A percentile compares a stretch with the other conserved stretches of the same genome.
phyloP scores from a whole-genome alignment of 768 basidiomycete species.

The Zangia roseola region DNA sequence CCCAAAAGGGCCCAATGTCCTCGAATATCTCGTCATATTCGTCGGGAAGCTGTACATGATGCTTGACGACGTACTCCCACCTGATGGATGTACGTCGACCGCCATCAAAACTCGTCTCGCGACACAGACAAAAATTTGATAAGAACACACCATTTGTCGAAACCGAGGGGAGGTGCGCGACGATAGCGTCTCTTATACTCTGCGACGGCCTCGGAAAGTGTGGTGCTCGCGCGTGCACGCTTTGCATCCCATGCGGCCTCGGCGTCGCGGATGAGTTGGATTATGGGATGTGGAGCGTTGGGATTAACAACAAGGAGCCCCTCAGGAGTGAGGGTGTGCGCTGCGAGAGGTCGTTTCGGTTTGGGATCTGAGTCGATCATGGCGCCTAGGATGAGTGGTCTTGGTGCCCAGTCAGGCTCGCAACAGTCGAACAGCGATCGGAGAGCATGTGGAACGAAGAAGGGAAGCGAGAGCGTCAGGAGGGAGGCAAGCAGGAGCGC shows the following conservation, averaged over 20 bases:
- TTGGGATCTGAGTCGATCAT: too few relatives aligned
- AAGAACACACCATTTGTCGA: slow-evolving; percentile 40
- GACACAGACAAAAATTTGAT: too few relatives aligned
- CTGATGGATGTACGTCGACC: slow-evolving; percentile 15
- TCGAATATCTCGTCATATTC: slow-evolving; percentile 47
- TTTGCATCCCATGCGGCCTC: slow-evolving; percentile 38
- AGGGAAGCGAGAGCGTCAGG: not conserved
- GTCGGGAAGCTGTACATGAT: slow-evolving; percentile 42
- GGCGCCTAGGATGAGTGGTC: not conserved
- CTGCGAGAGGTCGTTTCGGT: not conserved
- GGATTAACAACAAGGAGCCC: slow-evolving; percentile 37
- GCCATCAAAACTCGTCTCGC: too few relatives aligned
- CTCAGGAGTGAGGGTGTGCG: slow-evolving; percentile 24
- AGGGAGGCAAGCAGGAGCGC: not conserved
- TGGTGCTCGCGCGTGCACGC: slow-evolving; percentile 34
- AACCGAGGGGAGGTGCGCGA: slow-evolving; percentile 39
- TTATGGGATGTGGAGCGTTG: slow-evolving; percentile 42
- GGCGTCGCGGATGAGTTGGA: slow-evolving; percentile 39
- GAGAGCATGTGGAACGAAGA: not conserved
- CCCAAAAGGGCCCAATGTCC: slow-evolving; percentile 39
- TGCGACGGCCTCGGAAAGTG: slow-evolving; percentile 35
- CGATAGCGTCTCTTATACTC: slow-evolving; percentile 39
- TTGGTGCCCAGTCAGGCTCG: not conserved
- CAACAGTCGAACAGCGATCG: not conserved
- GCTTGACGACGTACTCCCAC: slow-evolving; percentile 42